Evolutionary conservation across 148 eudicot genomes (phyloP), one percentile per base, ranked within the genome.

Genomic region (Spergularia marina): DNA sequence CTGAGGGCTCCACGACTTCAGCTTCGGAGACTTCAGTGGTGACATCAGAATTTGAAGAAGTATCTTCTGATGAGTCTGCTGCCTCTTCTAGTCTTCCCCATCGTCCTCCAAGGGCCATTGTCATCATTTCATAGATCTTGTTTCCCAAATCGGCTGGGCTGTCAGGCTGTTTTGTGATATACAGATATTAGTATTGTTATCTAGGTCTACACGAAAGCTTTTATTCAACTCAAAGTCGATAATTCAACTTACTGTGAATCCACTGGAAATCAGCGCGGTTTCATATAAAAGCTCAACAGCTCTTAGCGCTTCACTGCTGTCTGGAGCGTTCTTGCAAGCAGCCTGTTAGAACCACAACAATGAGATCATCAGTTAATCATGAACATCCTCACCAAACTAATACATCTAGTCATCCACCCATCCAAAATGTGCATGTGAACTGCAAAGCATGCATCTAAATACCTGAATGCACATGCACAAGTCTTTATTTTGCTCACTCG

Each of bases 91-190:
- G 58, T 72, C 99, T 76, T 12, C 99, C 99, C 99, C 99, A 96
- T 75, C 93, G 85, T 16, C 99, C 99, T 61, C 99, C 99, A 1
- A 96, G 89, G 40, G 98, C 99, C 91, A 96, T 91, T 16, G 98
- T 84, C 99, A 92, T 96, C 99, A 92, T 96, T 77, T 92, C 99
- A 4, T 96, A 96, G 52, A 96, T 96, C 89, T 96, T 96, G 88
- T 81, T 85, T 14, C 99, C 98, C 79, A 96, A 73, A 77, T 96
- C 98, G 12, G 97, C 87, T 17, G 99, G 99, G 74, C 97, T 92
- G 62, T 96, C 99, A n/a, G 99, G 99, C 99, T 96, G 87, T 53
- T 30, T 78, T 4, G 78, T 53, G 41, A 61, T 10, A 41, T 30
- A 30, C 36, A 30, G 36, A 20, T 71, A 70, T 21, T 30, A 62